These are phyloP conservation scores for Fomitiporia mediterranea DNA, from an alignment of 1,284 basidiomycete species.

Conservation along the genomic window DNA sequence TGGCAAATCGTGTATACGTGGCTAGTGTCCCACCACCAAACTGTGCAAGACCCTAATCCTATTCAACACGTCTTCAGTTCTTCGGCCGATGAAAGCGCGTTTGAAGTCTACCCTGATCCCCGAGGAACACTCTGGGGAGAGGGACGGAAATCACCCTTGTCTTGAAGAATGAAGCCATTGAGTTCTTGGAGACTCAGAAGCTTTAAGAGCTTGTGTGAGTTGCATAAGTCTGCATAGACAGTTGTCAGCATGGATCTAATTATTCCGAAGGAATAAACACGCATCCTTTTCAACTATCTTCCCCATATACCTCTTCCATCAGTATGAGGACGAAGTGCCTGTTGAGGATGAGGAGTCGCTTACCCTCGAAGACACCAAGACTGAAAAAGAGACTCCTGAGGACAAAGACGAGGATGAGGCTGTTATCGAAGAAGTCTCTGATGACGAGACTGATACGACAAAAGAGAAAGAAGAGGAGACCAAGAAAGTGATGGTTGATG, in stretches of 20 bases:
- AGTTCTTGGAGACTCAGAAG: constrained; percentile 66
- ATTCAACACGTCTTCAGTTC: constrained; percentile 83
- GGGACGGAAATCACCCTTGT: constrained; percentile 89
- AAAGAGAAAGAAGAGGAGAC: constrained; percentile 44
- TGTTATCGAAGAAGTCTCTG: constrained; percentile 46
- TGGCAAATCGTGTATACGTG: constrained; percentile 85
- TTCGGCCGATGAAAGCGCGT: constrained; percentile 76
- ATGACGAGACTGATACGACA: constrained; percentile 43
- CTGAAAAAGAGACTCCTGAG: constrained; percentile 27
- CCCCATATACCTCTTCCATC: constrained; percentile 81
- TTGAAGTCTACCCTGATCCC: constrained; percentile 84
- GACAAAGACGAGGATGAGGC: constrained; percentile 59
- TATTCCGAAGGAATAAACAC: constrained; percentile 67
- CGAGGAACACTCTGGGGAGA: constrained; percentile 82
- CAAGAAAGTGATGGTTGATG: constrained; percentile 59
- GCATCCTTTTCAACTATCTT: constrained; percentile 87
- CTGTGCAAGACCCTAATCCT: constrained; percentile 65
- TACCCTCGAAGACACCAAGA: constrained; percentile 33
- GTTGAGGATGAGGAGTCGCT: constrained; percentile 41
- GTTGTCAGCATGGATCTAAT: constrained; percentile 7
- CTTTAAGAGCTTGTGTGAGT: constrained; percentile 73
- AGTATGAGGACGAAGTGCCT: constrained; percentile 58
- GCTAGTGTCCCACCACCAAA: constrained; percentile 72
- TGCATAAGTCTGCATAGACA: constrained; percentile 5
- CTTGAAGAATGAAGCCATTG: constrained; percentile 69